These are phyloP conservation scores for Spiraea crenata DNA, from an alignment of 331 rosid genomes.

Conservation along the genomic window DNA sequence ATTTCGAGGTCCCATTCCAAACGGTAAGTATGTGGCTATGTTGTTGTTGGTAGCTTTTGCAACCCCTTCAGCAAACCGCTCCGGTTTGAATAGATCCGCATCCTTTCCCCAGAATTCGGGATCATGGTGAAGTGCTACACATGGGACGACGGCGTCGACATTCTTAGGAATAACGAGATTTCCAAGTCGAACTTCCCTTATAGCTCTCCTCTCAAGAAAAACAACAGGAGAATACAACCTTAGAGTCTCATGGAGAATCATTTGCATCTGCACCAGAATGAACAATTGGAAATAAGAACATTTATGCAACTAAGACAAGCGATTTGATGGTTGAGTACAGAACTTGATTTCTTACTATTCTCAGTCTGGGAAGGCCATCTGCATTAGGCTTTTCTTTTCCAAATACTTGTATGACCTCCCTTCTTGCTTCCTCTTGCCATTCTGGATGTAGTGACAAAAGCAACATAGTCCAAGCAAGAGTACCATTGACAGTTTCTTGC, in stretches of 20 bases:
- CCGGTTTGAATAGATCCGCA: conserved; percentile 12
- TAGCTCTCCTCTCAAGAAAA: neutral
- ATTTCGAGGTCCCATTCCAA: conserved; percentile 17
- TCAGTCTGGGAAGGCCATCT: conserved; percentile 13
- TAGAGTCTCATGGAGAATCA: conserved; percentile 6
- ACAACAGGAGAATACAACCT: conserved; percentile 8
- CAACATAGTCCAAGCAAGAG: conserved; percentile 30
- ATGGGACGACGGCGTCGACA: neutral
- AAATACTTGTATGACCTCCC: conserved; percentile 14
- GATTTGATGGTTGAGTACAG: neutral
- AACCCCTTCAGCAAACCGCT: conserved; percentile 10
- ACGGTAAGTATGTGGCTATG: neutral
- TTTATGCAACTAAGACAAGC: neutral
- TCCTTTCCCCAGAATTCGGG: conserved; percentile 24
- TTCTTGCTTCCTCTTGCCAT: conserved; percentile 31
- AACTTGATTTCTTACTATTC: conserved; percentile 12
- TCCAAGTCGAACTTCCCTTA: neutral
- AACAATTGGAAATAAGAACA: neutral
- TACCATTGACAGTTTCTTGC: conserved; percentile 26
- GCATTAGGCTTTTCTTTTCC: conserved; percentile 16
- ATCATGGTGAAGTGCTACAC: neutral
- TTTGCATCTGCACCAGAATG: conserved; percentile 6
- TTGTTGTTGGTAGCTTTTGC: conserved; percentile 3
- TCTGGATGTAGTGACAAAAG: conserved; percentile 21
- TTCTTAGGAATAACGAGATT: neutral